Conservation (phyloP, 805 yeast species). For the Wickerhamomyces kurtzmanii region DNA sequence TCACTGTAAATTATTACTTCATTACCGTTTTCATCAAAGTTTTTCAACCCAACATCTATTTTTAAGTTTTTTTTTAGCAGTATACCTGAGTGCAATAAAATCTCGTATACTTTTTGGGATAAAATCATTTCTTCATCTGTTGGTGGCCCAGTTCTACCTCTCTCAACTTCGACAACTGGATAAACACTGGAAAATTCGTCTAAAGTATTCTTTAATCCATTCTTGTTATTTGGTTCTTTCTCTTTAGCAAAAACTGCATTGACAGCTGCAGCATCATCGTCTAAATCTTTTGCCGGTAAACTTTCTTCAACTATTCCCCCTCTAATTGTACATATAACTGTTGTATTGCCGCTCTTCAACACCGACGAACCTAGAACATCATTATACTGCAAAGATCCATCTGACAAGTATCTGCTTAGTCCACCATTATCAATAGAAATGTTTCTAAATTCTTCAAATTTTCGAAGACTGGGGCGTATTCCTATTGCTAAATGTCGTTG, state of each 20-base stretch:
- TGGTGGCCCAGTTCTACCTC: slow-evolving; percentile 75
- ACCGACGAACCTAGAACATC: slow-evolving; percentile 57
- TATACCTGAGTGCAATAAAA: slow-evolving; percentile 46
- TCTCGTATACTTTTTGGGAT: slow-evolving; percentile 56
- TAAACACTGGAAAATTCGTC: slow-evolving; percentile 35
- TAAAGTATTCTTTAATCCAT: slow-evolving; percentile 14
- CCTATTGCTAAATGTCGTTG: slow-evolving; percentile 72
- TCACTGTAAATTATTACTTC: slow-evolving; percentile 37
- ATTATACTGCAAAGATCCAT: slow-evolving; percentile 20
- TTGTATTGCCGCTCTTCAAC: slow-evolving; percentile 60
- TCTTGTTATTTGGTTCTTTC: slow-evolving; percentile 17
- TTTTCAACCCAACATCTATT: slow-evolving; percentile 44
- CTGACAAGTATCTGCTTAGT: slow-evolving; percentile 25
- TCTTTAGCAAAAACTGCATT: slow-evolving; percentile 21
- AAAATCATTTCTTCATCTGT: slow-evolving; percentile 77
- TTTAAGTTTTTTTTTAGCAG: slow-evolving; percentile 40
- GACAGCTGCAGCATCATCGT: slow-evolving; percentile 27
- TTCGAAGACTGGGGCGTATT: slow-evolving; percentile 65
- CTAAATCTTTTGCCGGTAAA: slow-evolving; percentile 27
- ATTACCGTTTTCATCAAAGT: slow-evolving; percentile 39
- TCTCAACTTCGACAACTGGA: slow-evolving; percentile 67
- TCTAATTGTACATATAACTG: slow-evolving; percentile 61
- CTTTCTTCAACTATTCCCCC: slow-evolving; percentile 56
- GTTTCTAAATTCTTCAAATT: slow-evolving; percentile 62
- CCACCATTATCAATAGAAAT: slow-evolving; percentile 32